phyloP scores from a whole-genome alignment of 345 rosid species.

The Geranium brycei region DNA sequence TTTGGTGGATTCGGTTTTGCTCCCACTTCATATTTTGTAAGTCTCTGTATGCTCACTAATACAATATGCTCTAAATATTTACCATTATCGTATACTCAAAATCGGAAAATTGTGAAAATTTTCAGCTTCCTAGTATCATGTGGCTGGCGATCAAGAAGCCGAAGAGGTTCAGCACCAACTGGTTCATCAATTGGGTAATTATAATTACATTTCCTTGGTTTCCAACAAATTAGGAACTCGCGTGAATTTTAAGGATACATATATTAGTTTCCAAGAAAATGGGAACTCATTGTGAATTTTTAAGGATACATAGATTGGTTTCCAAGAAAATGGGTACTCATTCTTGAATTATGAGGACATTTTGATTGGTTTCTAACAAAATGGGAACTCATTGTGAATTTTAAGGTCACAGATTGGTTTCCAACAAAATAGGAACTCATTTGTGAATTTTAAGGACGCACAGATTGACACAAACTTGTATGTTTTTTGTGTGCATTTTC shows the following conservation, averaged over 20 bases:
- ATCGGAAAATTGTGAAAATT: not conserved
- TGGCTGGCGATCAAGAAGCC: constrained; percentile 93
- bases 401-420: no score
- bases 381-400: no score
- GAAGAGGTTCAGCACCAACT: constrained; percentile 45
- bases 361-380: no score
- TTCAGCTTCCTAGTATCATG: constrained; percentile 86
- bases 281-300: not conserved
- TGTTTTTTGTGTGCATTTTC: constrained; percentile 3
- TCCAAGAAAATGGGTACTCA: no score
- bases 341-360: no score
- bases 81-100: not conserved
- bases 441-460: not conserved
- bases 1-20: constrained; percentile 97
- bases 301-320: no score
- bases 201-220: not conserved
- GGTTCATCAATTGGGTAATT: constrained; percentile 89
- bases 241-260: not conserved
- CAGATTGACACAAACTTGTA: not conserved
- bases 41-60: constrained; percentile 7
- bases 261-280: not conserved
- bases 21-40: constrained; percentile 84
- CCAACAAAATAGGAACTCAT: not conserved
- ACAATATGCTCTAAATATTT: not conserved
- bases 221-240: not conserved